Percentiles rank a stretch among this genome's conserved stretches.
Evolutionary conservation across 495 filamentous ascomycete species (phyloP).

Genomic region (Tuber magnatum): DNA sequence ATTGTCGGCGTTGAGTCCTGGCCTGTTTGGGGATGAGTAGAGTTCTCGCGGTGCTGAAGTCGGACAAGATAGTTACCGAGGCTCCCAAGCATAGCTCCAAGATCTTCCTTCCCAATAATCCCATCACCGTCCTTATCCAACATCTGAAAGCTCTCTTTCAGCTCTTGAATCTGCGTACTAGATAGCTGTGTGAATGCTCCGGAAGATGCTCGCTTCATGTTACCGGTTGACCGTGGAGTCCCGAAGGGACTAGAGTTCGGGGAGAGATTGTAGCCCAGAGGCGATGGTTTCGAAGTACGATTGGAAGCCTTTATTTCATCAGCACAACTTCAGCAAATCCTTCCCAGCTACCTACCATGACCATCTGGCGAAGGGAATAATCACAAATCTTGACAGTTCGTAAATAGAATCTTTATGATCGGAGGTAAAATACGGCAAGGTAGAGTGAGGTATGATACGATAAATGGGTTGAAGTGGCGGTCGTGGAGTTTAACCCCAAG

Average conservation of each 20-base stretch:
- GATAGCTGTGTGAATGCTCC: conserved; percentile 38
- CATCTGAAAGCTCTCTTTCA: conserved; percentile 40
- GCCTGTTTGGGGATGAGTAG: conserved; percentile 44
- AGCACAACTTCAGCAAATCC: not conserved
- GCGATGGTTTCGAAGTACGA: conserved; percentile 38
- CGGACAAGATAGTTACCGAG: conserved; percentile 32
- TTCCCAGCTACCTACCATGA: not conserved
- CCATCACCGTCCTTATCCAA: conserved; percentile 41
- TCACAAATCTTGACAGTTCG: not conserved
- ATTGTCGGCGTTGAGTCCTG: conserved; percentile 28
- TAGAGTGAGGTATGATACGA: too few relatives aligned
- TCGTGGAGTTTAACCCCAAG: not conserved
- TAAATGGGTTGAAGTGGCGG: not conserved
- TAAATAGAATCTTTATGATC: not conserved
- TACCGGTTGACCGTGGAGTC: conserved; percentile 16
- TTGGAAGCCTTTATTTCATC: conserved; percentile 26
- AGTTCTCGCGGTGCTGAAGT: not conserved
- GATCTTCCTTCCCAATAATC: conserved; percentile 32
- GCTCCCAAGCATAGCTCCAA: conserved; percentile 37
- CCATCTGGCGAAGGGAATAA: not conserved
- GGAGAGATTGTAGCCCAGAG: conserved; percentile 31
- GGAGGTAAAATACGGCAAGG: not conserved
- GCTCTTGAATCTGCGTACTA: conserved; percentile 36
- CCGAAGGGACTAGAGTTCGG: conserved; percentile 15
- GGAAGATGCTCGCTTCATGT: conserved; percentile 30